Conservation (phyloP, 257 asterid species). For the Plantago ovata region DNA sequence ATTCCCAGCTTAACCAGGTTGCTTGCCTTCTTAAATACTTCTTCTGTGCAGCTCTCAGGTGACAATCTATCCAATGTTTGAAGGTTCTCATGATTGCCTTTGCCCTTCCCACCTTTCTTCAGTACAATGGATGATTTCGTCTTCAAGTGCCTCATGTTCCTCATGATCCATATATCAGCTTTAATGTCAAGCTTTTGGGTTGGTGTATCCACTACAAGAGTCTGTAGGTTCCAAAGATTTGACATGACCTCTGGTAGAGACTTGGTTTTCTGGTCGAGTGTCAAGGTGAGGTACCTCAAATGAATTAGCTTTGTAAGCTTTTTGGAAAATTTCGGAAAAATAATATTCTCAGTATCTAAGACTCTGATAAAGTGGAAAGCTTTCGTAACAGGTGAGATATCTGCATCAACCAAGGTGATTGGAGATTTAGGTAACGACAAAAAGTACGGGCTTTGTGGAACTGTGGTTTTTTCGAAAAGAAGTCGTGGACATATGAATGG, state of each 20-base stretch:
- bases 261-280: conserved; percentile 7
- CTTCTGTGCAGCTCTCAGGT: conserved; percentile 25
- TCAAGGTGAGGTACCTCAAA: conserved; percentile 22
- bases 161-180: conserved; percentile 13
- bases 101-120: neutral
- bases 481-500: conserved; percentile 22
- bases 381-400: neutral
- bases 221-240: conserved; percentile 25
- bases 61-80: conserved; percentile 32
- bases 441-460: conserved; percentile 26
- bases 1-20: conserved; percentile 30
- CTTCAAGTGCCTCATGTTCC: conserved; percentile 17
- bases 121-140: conserved; percentile 16
- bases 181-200: neutral
- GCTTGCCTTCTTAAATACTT: conserved; percentile 11
- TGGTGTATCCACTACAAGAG: conserved; percentile 22
- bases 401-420: neutral
- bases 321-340: neutral
- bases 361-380: neutral
- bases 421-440: conserved; percentile 16
- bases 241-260: conserved; percentile 21
- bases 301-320: neutral
- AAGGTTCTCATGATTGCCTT: conserved; percentile 21
- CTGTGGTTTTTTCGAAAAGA: conserved; percentile 10
- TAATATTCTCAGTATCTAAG: neutral